Evolutionary conservation across 2,329 filamentous ascomycete genomes (phyloP).

Genomic region (Stachybotrys elegans): DNA sequence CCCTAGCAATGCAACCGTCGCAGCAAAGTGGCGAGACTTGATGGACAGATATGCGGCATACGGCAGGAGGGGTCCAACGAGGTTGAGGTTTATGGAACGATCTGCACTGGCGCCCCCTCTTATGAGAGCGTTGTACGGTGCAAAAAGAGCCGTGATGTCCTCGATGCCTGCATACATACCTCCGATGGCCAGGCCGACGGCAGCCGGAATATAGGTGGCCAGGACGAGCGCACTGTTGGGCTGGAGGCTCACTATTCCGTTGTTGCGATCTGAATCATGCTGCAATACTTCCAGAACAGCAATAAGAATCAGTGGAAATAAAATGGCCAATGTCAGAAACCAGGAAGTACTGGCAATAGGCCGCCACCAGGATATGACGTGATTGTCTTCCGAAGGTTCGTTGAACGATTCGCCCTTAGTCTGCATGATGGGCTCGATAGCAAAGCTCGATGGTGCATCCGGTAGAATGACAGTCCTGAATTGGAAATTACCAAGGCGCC

Average conservation of each 20-base stretch:
- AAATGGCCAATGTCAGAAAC: conserved; percentile 17
- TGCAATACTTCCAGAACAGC: conserved; percentile 16
- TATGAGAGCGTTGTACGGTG: conserved; percentile 15
- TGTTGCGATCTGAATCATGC: conserved; percentile 16
- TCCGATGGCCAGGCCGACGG: conserved; percentile 10
- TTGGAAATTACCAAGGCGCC: conserved; percentile 6
- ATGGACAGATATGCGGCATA: conserved; percentile 13
- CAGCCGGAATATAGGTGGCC: conserved; percentile 22
- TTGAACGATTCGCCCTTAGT: conserved; percentile 5
- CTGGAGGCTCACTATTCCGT: conserved; percentile 16
- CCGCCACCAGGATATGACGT: conserved; percentile 14
- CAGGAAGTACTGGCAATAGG: conserved; percentile 13
- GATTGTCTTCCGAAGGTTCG: not conserved
- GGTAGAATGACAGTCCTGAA: conserved; percentile 8
- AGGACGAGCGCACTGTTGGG: conserved; percentile 14
- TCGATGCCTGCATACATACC: conserved; percentile 17
- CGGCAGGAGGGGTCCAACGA: conserved; percentile 16
- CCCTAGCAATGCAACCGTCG: conserved; percentile 15
- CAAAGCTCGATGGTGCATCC: conserved; percentile 5
- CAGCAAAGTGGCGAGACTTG: conserved; percentile 14
- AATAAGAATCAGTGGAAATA: conserved; percentile 15
- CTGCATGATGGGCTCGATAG: conserved; percentile 9
- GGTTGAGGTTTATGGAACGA: conserved; percentile 13
- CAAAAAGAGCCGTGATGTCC: conserved; percentile 15
- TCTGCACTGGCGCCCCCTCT: conserved; percentile 11